Percentiles rank a stretch among this genome's conserved stretches.
Evolutionary conservation across 202 grass and related monocot species (phyloP).

Genomic region (Carex sylvatica): DNA sequence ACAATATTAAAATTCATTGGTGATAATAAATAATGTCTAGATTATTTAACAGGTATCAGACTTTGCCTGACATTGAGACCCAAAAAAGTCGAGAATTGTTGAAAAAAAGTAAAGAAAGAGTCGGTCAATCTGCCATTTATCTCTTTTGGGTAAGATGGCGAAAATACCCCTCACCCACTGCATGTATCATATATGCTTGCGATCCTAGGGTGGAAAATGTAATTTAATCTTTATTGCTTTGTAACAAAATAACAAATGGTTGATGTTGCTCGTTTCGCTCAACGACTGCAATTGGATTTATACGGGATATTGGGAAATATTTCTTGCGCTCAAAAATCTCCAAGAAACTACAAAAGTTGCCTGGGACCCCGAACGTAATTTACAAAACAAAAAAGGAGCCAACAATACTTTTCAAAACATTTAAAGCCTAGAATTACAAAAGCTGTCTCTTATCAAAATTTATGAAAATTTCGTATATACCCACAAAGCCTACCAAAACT

Average conservation of each 20-base stretch:
- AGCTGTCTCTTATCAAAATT: not conserved
- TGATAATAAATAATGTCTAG: not conserved
- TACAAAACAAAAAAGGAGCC: not conserved
- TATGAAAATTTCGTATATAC: not conserved
- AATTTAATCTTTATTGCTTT: conserved; percentile 25
- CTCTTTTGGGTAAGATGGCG: conserved; percentile 22
- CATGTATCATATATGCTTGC: not conserved
- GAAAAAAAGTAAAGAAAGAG: not conserved
- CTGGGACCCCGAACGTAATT: not conserved
- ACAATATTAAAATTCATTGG: not conserved
- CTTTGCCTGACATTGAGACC: not conserved
- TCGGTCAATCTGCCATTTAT: conserved; percentile 16
- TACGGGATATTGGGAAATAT: conserved; percentile 18
- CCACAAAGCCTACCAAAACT: not conserved
- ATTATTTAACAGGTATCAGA: not conserved
- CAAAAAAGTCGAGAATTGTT: not conserved
- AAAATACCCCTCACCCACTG: conserved; percentile 59
- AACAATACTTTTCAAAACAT: not conserved
- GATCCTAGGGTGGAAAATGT: not conserved
- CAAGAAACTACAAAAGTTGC: conserved; percentile 8
- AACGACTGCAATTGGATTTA: conserved; percentile 36
- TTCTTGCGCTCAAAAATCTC: conserved; percentile 19
- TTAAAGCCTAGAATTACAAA: not conserved
- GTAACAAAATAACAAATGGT: conserved; percentile 28
- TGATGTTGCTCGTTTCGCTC: conserved; percentile 49